Evolutionary conservation across 1,139 yeast species (phyloP), one percentile per base, ranked within the genome.

Genomic region (Yamadazyma jaroonii): DNA sequence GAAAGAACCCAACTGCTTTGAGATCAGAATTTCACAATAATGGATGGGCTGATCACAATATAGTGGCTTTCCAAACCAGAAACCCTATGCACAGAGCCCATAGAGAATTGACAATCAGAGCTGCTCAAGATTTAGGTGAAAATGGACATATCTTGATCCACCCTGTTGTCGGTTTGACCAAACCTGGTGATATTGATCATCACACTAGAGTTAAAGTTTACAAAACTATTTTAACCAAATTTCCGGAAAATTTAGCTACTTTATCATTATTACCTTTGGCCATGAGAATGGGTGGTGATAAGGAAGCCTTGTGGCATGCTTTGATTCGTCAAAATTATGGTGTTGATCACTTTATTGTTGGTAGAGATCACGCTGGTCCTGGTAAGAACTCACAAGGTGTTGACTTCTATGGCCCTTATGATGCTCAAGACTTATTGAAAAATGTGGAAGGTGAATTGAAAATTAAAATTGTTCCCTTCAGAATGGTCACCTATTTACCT

Each of bases 71-170:
- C 81, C 97, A 90, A 71, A 90, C 97, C 35, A 81, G 97, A 72
- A 90, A 90, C 68, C 97, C 97, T 49, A 89, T 90, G 96, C 97
- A 90, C 66, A 81, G 97, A 63, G 97, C 97, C 27, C 97, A 90
- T 64, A 79, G 97, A 61, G 97, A 92, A 62, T 74, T 90, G 57
- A 90, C 97, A 12, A 95, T 90, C 35, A 79, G 97, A 54, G 97
- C 97, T 25, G 97, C 97, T 22, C 53, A 58, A 29, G 76, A 71
- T 42, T 61, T 71, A 41, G 76, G 75, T 24, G 61, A 56, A 29
- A 57, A 59, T 32, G 74, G 74, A 20, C 90, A 86, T 49, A 83
- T 90, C 38, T 74, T 90, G 61, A 87, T 90, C 56, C 97, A 90
- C 62, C 98, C 98, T 4, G 97, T 90, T 32, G 98, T 92, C 33